Percentiles rank a stretch among this genome's conserved stretches.
Evolutionary conservation across 441 rosid species (phyloP).

Genomic region (Croton setiger): DNA sequence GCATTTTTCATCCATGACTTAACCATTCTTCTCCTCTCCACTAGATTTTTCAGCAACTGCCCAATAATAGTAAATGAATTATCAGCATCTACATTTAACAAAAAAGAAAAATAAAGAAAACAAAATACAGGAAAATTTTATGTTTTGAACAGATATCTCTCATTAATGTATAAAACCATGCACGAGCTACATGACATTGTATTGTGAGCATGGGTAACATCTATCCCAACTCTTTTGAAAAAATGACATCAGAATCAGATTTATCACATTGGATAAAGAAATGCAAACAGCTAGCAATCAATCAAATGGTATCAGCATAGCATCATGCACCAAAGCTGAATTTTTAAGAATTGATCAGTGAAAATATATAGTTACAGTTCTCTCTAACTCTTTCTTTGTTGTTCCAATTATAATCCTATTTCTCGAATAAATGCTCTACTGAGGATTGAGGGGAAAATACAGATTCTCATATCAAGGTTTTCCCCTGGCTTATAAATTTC

Average conservation of each 20-base stretch:
- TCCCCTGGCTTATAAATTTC: neutral
- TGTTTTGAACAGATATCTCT: slow-evolving; percentile 1
- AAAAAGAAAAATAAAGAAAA: neutral
- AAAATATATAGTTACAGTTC: neutral
- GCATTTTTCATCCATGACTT: slow-evolving; percentile 79
- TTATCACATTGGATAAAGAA: neutral
- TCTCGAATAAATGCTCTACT: neutral
- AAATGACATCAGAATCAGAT: neutral
- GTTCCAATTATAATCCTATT: neutral
- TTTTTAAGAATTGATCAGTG: neutral
- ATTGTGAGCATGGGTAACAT: neutral
- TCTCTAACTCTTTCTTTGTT: neutral
- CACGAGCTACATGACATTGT: neutral
- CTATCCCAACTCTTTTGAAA: neutral
- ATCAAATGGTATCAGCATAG: neutral
- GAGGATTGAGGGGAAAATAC: neutral
- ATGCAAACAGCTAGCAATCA: neutral
- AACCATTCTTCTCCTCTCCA: slow-evolving; percentile 78
- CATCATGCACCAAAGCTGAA: neutral
- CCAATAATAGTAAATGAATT: slow-evolving; percentile 26
- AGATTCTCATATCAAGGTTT: neutral
- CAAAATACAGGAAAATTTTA: neutral
- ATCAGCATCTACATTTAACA: slow-evolving; percentile 7
- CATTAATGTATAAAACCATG: slow-evolving; percentile 3
- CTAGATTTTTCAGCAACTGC: slow-evolving; percentile 89